Evolutionary conservation across 225 moss, liverwort and hornwort species (phyloP), one percentile per base, ranked within the genome.

Genomic region (Pseudoscleropodium purum): DNA sequence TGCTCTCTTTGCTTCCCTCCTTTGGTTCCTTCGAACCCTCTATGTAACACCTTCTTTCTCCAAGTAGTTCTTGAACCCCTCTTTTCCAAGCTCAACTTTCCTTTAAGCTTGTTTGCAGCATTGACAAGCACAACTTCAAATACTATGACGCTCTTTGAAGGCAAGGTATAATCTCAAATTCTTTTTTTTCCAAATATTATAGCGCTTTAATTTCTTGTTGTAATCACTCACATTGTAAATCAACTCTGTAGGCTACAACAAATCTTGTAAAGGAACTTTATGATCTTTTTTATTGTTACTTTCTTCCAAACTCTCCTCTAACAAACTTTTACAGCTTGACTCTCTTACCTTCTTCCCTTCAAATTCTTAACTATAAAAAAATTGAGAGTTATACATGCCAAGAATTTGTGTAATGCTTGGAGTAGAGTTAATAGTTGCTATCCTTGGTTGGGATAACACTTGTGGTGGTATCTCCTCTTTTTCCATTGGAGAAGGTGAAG

Each of bases 401-500:
- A 69, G 12, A 69, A 23, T n/a, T 69, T 69, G n/a, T 39, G 13
- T 24, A 39, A 23, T 70, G 7, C 1, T 12, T 70, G 7, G 7
- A 70, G 24, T 39, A 0, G 23, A 39, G 39, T 70, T n/a, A 24
- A 24, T 70, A 7, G 39, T 39, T 70, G n/a, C 7, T 39, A 7
- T 11, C 24, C 2, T n/a, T 70, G 13, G 21, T 70, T 70, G 24
- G 24, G 20, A 20, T 34, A 7, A 20, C 17, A 75, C 11, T 75
- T 49, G 19, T 19, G 3, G 18, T 51, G 11, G 31, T 75, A 34
- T 5, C 3, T 49, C 19, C 11, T 19, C 34, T 20, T 2, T 31
- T 1, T 51, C 19, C 1, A 2, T 34, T 19, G 7, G 12, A 19
- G 6, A 6, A 76, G 10, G 33, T 10, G 7, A 11, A 1, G 12